A percentile compares a stretch with the other conserved stretches of the same genome.
Conservation (phyloP, 805 yeast genomes). For the Candida nemodendra region DNA sequence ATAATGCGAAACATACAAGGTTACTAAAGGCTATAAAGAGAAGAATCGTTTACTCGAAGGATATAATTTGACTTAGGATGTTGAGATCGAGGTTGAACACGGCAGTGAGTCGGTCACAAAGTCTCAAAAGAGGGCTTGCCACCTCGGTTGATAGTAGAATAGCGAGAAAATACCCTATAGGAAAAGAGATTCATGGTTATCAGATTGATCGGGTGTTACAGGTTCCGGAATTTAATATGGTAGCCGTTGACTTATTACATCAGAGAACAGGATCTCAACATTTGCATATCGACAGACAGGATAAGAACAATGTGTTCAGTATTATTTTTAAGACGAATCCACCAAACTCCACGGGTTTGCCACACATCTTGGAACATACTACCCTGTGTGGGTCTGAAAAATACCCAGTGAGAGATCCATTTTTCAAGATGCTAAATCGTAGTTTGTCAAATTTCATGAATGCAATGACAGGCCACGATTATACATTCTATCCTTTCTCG, state of each 20-base stretch:
- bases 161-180: conserved; percentile 56
- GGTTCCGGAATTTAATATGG: conserved; percentile 78
- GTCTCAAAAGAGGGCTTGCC: conserved; percentile 4
- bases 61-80: not conserved
- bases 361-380: conserved; percentile 94
- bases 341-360: conserved; percentile 92
- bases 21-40: no score
- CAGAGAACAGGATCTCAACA: conserved; percentile 71
- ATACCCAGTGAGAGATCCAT: conserved; percentile 95
- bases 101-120: not conserved
- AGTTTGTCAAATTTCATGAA: conserved; percentile 97
- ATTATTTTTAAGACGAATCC: conserved; percentile 92
- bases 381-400: conserved; percentile 90
- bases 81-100: not conserved
- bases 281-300: conserved; percentile 81
- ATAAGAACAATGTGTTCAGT: conserved; percentile 83
- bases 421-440: conserved; percentile 93
- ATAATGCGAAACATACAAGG: no score
- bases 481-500: conserved; percentile 93
- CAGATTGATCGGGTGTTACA: conserved; percentile 59
- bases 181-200: conserved; percentile 64
- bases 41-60: no score
- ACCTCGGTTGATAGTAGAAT: conserved; percentile 15
- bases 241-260: conserved; percentile 75
- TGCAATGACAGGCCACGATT: conserved; percentile 98